phyloP scores from a whole-genome alignment of 169 alveolate species.

The Plasmodium cynomolgi region DNA sequence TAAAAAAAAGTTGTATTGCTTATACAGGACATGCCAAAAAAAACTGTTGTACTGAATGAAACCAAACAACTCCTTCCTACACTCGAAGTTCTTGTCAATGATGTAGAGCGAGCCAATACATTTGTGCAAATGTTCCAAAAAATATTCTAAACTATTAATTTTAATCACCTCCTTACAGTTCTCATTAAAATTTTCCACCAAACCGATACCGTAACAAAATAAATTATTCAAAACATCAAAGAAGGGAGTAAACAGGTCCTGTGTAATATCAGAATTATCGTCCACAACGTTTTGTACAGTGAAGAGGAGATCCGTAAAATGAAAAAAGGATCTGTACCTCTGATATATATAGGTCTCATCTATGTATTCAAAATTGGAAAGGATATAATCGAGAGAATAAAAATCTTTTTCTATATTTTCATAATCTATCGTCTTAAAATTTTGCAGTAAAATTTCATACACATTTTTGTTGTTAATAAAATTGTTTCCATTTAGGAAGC shows the following conservation, averaged over 20 bases:
- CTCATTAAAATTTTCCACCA: conserved; percentile 12
- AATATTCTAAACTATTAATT: conserved; percentile 10
- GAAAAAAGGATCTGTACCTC: conserved; percentile 42
- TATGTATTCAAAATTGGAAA: conserved; percentile 23
- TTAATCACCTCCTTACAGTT: conserved; percentile 29
- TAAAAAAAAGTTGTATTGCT: conserved; percentile 58
- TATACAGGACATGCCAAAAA: conserved; percentile 62
- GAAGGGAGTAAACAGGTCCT: conserved; percentile 33
- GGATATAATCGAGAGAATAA: conserved; percentile 29
- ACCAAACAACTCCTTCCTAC: conserved; percentile 33
- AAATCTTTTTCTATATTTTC: conserved; percentile 15
- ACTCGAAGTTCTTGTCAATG: conserved; percentile 23
- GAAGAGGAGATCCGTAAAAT: conserved; percentile 33
- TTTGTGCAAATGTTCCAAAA: conserved; percentile 32
- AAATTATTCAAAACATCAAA: conserved; percentile 44
- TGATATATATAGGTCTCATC: conserved; percentile 45
- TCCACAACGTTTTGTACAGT: conserved; percentile 23
- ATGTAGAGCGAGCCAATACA: conserved; percentile 30
- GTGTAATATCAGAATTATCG: conserved; percentile 25
- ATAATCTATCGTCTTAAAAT: conserved; percentile 18
- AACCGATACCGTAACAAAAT: conserved; percentile 65
- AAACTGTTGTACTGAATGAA: conserved; percentile 48
- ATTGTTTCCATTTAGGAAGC: conserved; percentile 27
- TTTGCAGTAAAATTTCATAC: conserved; percentile 39
- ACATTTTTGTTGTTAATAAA: conserved; percentile 22